Percentiles rank a stretch among this genome's conserved stretches.
Conservation (phyloP, 192 early-diverging fungal genomes). For the Coemansia sp. region DNA sequence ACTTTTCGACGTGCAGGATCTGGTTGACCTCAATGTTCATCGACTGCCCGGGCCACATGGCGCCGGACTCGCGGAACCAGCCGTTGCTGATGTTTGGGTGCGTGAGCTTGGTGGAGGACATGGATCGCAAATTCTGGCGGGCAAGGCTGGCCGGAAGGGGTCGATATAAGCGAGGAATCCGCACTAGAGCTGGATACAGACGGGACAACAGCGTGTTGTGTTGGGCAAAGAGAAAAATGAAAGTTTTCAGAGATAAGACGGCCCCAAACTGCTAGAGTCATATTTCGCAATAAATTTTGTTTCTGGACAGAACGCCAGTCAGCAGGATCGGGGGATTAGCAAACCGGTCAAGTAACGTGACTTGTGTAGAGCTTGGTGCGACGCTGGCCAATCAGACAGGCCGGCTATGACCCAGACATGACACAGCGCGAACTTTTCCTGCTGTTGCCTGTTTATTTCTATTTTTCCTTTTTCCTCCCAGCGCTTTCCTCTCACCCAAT, state of each 20-base stretch:
- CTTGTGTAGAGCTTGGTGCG: background rate
- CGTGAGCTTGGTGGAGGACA: constrained; percentile 51
- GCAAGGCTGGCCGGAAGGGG: background rate
- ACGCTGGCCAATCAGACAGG: background rate
- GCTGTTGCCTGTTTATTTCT: background rate
- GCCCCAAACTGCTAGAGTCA: background rate
- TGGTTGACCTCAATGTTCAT: constrained; percentile 94
- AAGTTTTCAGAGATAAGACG: background rate
- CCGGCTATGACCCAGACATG: background rate
- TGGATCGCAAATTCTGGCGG: background rate
- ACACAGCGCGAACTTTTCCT: background rate
- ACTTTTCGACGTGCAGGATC: constrained; percentile 93
- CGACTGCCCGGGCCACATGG: constrained; percentile 99
- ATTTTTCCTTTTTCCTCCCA: background rate
- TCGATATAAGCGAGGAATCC: background rate
- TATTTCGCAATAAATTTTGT: background rate
- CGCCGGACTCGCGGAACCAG: constrained; percentile 93
- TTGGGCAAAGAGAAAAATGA: background rate
- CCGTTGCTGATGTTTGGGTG: constrained; percentile 93
- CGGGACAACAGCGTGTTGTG: background rate
- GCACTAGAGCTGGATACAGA: background rate
- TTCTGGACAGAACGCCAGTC: background rate
- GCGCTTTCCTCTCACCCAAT: background rate
- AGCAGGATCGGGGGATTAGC: too few relatives aligned
- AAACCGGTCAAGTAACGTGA: constrained; percentile 1